These are phyloP conservation scores for Entomortierella beljakovae DNA, from an alignment of 192 early-diverging fungal genomes.

Conservation along the genomic window DNA sequence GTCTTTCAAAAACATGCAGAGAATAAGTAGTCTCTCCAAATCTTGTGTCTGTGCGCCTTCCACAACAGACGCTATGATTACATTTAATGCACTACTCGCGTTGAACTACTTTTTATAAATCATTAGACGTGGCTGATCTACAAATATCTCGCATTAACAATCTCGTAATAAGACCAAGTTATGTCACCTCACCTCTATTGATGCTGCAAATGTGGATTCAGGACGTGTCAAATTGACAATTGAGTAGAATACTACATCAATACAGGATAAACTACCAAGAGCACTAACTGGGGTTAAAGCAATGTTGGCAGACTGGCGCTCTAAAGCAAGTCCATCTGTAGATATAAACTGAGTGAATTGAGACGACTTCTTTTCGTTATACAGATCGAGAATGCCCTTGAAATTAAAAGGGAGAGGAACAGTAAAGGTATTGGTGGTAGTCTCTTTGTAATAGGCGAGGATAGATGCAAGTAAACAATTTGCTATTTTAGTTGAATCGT, in stretches of 20 bases:
- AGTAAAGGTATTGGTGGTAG: neutral
- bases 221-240: constrained; percentile 20
- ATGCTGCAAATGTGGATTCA: neutral
- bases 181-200: constrained; percentile 22
- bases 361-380: neutral
- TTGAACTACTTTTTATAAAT: constrained; percentile 3
- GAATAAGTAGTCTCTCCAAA: constrained; percentile 15
- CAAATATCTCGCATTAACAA: too few relatives aligned
- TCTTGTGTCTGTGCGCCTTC: constrained; percentile 16
- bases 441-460: constrained; percentile 28
- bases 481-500: neutral
- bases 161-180: too few relatives aligned
- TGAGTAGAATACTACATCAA: constrained; percentile 17
- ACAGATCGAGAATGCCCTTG: neutral
- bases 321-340: neutral
- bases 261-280: neutral
- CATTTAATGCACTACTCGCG: constrained; percentile 31
- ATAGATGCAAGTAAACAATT: constrained; percentile 25
- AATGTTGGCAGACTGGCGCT: neutral
- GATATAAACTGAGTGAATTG: neutral
- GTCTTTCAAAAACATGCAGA: constrained; percentile 32
- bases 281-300: neutral
- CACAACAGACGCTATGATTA: constrained; percentile 25
- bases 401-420: neutral
- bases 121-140: neutral